phyloP scores from a whole-genome alignment of 2,329 filamentous ascomycete genomes.

The Scopulariopsis brevicaulis region DNA sequence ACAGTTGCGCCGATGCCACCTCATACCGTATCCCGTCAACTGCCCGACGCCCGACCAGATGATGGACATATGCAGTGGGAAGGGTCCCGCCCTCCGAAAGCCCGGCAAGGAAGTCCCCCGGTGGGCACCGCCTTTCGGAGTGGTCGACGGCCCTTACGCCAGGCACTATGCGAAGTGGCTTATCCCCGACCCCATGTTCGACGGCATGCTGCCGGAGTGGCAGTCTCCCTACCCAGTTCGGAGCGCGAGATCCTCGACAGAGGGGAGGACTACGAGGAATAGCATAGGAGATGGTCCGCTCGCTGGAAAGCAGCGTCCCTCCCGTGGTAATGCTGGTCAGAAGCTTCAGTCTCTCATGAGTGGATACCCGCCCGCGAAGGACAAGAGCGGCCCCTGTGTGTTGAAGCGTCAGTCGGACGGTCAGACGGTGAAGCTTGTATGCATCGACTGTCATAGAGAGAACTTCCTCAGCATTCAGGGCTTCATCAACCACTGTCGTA shows the following conservation, averaged over 20 bases:
- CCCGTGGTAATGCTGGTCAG: constrained; percentile 39
- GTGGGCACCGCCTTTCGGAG: constrained; percentile 81
- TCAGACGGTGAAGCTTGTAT: constrained; percentile 80
- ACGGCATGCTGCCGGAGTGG: constrained; percentile 47
- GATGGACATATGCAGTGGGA: constrained; percentile 61
- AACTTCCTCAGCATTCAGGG: constrained; percentile 95
- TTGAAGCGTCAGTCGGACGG: constrained; percentile 72
- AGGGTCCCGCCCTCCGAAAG: constrained; percentile 56
- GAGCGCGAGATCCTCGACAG: constrained; percentile 35
- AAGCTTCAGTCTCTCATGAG: constrained; percentile 59
- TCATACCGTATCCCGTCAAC: constrained; percentile 78
- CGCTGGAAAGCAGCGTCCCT: constrained; percentile 36
- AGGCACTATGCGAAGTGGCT: constrained; percentile 95
- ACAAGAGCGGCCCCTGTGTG: constrained; percentile 72
- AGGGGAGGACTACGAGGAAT: constrained; percentile 72
- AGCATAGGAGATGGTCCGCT: constrained; percentile 38
- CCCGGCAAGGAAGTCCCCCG: constrained; percentile 55
- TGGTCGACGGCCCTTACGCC: constrained; percentile 84
- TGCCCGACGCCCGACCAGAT: constrained; percentile 55
- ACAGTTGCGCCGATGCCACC: constrained; percentile 81
- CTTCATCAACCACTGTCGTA: constrained; percentile 98
- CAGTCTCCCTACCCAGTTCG: constrained; percentile 27
- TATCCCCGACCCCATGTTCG: constrained; percentile 77
- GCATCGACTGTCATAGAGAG: constrained; percentile 74
- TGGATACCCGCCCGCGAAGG: constrained; percentile 63